A percentile compares a stretch with the other conserved stretches of the same genome.
Conservation (phyloP, 495 filamentous ascomycete genomes). For the Aspergillus baeticus region DNA sequence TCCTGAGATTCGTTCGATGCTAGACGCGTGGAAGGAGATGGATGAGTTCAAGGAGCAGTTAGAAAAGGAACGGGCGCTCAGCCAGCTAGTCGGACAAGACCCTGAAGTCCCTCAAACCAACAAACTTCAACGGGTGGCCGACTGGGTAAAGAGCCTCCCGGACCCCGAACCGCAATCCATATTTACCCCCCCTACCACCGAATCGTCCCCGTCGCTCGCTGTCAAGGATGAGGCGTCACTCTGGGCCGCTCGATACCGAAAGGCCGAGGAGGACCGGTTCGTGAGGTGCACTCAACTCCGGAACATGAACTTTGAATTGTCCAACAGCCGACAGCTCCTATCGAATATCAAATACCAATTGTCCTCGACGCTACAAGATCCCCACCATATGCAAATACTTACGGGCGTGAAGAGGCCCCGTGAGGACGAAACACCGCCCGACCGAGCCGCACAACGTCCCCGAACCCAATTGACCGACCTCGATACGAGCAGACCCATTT, state of each 20-base stretch:
- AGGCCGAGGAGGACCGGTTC: conserved; percentile 4
- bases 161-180: conserved; percentile 7
- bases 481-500: not conserved
- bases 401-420: conserved; percentile 12
- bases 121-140: conserved; percentile 20
- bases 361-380: not conserved
- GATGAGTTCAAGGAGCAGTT: conserved; percentile 9
- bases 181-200: conserved; percentile 8
- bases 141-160: conserved; percentile 25
- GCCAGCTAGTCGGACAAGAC: not conserved
- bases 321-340: conserved; percentile 5
- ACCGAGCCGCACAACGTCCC: conserved; percentile 16
- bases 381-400: not conserved
- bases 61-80: conserved; percentile 4
- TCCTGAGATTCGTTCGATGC: not conserved
- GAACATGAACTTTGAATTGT: not conserved
- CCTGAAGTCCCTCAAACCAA: conserved; percentile 4
- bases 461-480: conserved; percentile 1
- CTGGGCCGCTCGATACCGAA: conserved; percentile 1
- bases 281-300: not conserved
- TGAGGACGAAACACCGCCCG: conserved; percentile 9
- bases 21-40: conserved; percentile 16
- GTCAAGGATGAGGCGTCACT: not conserved
- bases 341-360: conserved; percentile 1
- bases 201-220: not conserved